Evolutionary conservation across 2,329 filamentous ascomycete genomes (phyloP), one percentile per base, ranked within the genome.

Genomic region (Cladosporium velox): DNA sequence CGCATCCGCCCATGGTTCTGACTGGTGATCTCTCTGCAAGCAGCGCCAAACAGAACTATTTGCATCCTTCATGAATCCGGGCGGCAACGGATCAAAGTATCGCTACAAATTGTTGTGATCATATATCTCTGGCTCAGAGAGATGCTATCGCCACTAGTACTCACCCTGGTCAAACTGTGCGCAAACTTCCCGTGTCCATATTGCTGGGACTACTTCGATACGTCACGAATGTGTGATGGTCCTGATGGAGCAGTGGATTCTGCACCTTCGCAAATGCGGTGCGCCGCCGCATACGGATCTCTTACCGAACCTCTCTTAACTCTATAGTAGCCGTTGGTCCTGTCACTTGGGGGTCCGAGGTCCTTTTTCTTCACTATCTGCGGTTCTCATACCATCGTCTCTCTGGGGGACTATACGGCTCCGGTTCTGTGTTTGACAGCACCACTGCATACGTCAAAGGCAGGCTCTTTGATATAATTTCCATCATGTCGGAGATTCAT

Each of bases 121-220:
- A 11, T 8, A 5, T 41, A 24, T 26, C 52, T 57, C 14, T 58
- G 49, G 28, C 30, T 35, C 30, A 28, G 21, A 35, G 18, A 54
- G 24, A 54, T 54, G 49, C 15, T 44, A 34, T 63, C 60, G 60
- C 47, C 60, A 55, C 49, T 63, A 63, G 30, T 14, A 35, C 12
- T 34, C 30, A 52, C 26, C 59, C 59, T 52, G n/a, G 44, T 51
- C 38, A 59, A 38, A 11, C 24, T 59, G 32, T 34, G 35, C 32
- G 32, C 47, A 52, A n/a, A 63, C 60, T 54, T 63, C 30, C 60
- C 60, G 60, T 55, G 60, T 63, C 60, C 60, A 34, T 24, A 5
- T 35, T 60, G 58, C 44, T 49, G 58, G 58, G 38, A 49, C 32
- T 11, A 35, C 32, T 35, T 63, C 60, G 32, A 64, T 64, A 64